Conservation (phyloP, 2,329 filamentous ascomycete genomes). For the Chrysoporthe austroafricana region DNA sequence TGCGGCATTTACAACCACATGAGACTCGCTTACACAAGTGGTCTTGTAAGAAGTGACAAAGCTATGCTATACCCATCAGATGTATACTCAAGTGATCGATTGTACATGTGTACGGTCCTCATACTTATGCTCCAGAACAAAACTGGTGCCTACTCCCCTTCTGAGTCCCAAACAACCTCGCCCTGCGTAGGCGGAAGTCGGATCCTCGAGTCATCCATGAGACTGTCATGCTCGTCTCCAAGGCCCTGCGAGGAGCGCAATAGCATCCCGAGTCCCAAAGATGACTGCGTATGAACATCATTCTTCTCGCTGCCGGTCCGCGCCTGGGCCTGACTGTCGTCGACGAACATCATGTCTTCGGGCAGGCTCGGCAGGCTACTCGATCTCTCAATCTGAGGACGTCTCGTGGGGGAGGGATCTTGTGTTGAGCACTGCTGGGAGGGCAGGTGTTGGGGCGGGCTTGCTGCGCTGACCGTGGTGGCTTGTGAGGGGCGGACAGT, state of each 20-base stretch:
- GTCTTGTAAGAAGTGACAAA: neutral
- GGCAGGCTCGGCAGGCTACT: slow-evolving; percentile 30
- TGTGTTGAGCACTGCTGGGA: slow-evolving; percentile 4
- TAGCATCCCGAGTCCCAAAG: slow-evolving; percentile 38
- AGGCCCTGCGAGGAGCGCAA: slow-evolving; percentile 47
- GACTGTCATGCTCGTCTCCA: slow-evolving; percentile 44
- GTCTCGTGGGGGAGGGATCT: slow-evolving; percentile 35
- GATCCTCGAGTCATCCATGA: slow-evolving; percentile 45
- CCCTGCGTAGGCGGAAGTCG: slow-evolving; percentile 38
- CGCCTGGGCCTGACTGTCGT: slow-evolving; percentile 32
- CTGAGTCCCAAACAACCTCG: slow-evolving; percentile 47
- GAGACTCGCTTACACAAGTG: too few relatives aligned
- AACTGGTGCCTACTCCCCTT: slow-evolving; percentile 39
- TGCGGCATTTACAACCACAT: too few relatives aligned
- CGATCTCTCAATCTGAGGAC: slow-evolving; percentile 31
- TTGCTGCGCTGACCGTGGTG: slow-evolving; percentile 46
- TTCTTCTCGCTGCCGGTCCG: slow-evolving; percentile 16
- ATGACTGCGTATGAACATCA: slow-evolving; percentile 8
- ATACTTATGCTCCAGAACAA: neutral
- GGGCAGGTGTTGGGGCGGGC: slow-evolving; percentile 31
- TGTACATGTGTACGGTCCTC: neutral
- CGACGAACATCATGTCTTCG: slow-evolving; percentile 28
- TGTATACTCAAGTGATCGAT: neutral
- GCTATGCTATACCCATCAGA: neutral
- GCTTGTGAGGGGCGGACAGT: slow-evolving; percentile 47